Evolutionary conservation across 805 yeast species (phyloP).

Genomic region (Starmera caribaea): DNA sequence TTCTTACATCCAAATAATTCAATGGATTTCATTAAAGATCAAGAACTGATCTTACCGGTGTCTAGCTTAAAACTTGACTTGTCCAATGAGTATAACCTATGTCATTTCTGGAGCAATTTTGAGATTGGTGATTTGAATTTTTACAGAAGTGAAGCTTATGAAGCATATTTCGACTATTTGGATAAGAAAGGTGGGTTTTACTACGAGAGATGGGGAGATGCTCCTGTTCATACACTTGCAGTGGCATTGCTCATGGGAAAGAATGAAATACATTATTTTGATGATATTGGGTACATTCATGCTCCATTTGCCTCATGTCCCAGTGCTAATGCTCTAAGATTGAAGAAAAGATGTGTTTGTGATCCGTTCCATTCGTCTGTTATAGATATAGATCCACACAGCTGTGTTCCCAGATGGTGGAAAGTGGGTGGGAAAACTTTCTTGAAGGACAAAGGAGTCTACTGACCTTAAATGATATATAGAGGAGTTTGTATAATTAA

Average conservation of each 20-base stretch:
- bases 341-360: conserved; percentile 55
- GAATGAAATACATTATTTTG: conserved; percentile 63
- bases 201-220: conserved; percentile 93
- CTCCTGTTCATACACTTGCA: conserved; percentile 79
- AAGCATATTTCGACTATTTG: conserved; percentile 49
- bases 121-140: conserved; percentile 67
- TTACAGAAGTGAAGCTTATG: conserved; percentile 58
- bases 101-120: conserved; percentile 86
- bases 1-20: conserved; percentile 57
- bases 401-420: conserved; percentile 76
- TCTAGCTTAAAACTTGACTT: conserved; percentile 22
- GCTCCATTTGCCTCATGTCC: conserved; percentile 62
- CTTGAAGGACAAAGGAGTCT: conserved; percentile 27
- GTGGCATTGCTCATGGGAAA: conserved; percentile 48
- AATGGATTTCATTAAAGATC: conserved; percentile 44
- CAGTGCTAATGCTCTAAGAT: conserved; percentile 34
- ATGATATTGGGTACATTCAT: conserved; percentile 76
- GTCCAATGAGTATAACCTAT: conserved; percentile 53
- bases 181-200: conserved; percentile 70
- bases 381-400: conserved; percentile 35
- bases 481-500: not conserved
- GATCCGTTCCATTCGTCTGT: conserved; percentile 33
- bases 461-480: conserved; percentile 11
- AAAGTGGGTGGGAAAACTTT: conserved; percentile 55
- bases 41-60: conserved; percentile 27